These are phyloP conservation scores for Thelonectria rubi DNA, from an alignment of 2,329 filamentous ascomycete species.

Conservation along the genomic window DNA sequence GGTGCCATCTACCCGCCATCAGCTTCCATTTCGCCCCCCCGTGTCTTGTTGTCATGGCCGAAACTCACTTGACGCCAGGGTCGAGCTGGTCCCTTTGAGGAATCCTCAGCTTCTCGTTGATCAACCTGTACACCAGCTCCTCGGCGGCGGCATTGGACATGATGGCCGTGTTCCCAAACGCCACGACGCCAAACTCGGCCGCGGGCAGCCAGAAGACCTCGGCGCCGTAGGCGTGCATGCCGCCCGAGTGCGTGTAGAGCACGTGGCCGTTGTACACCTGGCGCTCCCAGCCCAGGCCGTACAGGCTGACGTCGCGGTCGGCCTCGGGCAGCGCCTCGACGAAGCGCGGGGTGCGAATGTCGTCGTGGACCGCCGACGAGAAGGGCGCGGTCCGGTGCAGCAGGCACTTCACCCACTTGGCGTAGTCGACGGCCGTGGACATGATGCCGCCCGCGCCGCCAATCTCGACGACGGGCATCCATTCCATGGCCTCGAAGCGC, in stretches of 20 bases:
- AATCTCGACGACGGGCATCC: conserved; percentile 40
- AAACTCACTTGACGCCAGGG: conserved; percentile 32
- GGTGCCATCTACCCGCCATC: conserved; percentile 19
- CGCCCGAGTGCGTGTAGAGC: conserved; percentile 45
- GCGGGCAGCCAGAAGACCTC: conserved; percentile 48
- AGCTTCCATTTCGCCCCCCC: conserved; percentile 1
- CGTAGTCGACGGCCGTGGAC: conserved; percentile 60
- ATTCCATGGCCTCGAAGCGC: conserved; percentile 39
- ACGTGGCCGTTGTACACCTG: conserved; percentile 39
- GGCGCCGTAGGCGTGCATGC: conserved; percentile 40
- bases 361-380: conserved; percentile 37
- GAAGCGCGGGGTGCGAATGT: conserved; percentile 45
- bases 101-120: conserved; percentile 45
- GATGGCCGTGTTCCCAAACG: conserved; percentile 53
- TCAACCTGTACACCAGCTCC: conserved; percentile 40
- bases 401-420: conserved; percentile 60
- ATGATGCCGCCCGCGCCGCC: conserved; percentile 55
- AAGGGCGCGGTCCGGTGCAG: conserved; percentile 46
- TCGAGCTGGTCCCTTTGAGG: conserved; percentile 33
- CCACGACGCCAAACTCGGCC: conserved; percentile 44
- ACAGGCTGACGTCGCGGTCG: conserved; percentile 37
- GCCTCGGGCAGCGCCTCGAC: conserved; percentile 41
- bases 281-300: conserved; percentile 45
- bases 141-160: conserved; percentile 48
- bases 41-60: background rate